Evolutionary conservation across 306 rosid genomes (phyloP), one percentile per base, ranked within the genome.

Genomic region (Castanopsis chinensis): DNA sequence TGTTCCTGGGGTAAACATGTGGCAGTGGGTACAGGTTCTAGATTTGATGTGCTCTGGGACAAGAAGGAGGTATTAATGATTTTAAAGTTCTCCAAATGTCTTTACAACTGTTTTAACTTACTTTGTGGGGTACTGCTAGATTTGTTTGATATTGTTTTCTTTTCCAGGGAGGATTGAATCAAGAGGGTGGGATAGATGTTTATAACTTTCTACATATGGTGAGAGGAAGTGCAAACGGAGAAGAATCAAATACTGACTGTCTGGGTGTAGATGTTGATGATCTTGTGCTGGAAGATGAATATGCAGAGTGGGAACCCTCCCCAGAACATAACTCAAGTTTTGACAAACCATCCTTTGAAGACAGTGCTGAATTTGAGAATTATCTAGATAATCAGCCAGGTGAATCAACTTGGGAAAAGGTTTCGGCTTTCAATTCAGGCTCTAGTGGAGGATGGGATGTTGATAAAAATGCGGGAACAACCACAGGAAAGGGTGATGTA

Each of bases 1-100:
- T 95, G 99, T 87, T 91, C 99, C 2, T 95, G 99, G 99, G 99
- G 98, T 53, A 95, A 89, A 76, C 92, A 80, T 57, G 97, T 95
- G 52, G 96, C 96, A 6, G 97, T 92, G 76, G 99, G 99, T 56
- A 95, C 99, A 19, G 99, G 99, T 58, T 89, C 99, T 59, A 89
- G 84, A 53, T 95, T 95, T 83, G 99, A 95, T 43, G 8, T 95
- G 71, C 82, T 95, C 45, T 91, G 94, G 97, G 92, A 93, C 87
- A 82, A 88, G 13, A 87, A 80, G 71, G 85, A 91, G 95, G 99
- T 95, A 82, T 37, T 55, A 72, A 64, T 75, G 41, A 54, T 61
- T 58, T 71, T 35, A 28, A 18, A 65, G 58, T 73, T 33, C 65
- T 74, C 45, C 77, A 25, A 11, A 21, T 3, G 56, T 51, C 57